Conservation (phyloP, 164 flowering plant species). For the Annona cherimola region DNA sequence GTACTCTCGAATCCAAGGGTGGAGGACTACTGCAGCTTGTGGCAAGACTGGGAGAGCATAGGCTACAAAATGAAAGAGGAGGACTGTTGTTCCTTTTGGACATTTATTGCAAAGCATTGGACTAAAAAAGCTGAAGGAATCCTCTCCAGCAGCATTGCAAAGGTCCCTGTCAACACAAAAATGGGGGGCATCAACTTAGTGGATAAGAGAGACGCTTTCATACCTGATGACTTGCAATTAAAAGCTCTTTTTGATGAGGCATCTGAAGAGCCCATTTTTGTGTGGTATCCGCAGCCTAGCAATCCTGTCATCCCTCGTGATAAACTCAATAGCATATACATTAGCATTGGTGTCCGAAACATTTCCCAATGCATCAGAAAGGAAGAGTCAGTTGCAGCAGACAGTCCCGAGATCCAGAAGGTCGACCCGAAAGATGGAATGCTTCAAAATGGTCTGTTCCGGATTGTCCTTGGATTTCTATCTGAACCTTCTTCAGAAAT, state of each 20-base stretch:
- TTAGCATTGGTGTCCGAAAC: constrained; percentile 40
- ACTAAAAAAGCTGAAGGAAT: constrained; percentile 17
- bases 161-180: constrained; percentile 39
- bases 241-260: constrained; percentile 39
- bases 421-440: constrained; percentile 17
- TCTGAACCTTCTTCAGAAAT: constrained; percentile 33
- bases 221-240: constrained; percentile 59
- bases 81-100: constrained; percentile 63
- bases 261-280: constrained; percentile 36
- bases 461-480: constrained; percentile 47
- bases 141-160: constrained; percentile 24
- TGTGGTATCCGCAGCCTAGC: constrained; percentile 56
- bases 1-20: constrained; percentile 41
- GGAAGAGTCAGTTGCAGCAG: constrained; percentile 19
- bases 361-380: constrained; percentile 45
- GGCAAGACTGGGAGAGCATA: constrained; percentile 54
- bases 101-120: constrained; percentile 28
- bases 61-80: constrained; percentile 16
- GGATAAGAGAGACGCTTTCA: constrained; percentile 47
- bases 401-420: constrained; percentile 18
- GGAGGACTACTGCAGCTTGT: constrained; percentile 46
- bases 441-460: constrained; percentile 30
- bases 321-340: constrained; percentile 36
- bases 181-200: constrained; percentile 23
- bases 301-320: constrained; percentile 25